A percentile compares a stretch with the other conserved stretches of the same genome.
Conservation (phyloP, 345 rosid genomes). For the Heritiera fomes region DNA sequence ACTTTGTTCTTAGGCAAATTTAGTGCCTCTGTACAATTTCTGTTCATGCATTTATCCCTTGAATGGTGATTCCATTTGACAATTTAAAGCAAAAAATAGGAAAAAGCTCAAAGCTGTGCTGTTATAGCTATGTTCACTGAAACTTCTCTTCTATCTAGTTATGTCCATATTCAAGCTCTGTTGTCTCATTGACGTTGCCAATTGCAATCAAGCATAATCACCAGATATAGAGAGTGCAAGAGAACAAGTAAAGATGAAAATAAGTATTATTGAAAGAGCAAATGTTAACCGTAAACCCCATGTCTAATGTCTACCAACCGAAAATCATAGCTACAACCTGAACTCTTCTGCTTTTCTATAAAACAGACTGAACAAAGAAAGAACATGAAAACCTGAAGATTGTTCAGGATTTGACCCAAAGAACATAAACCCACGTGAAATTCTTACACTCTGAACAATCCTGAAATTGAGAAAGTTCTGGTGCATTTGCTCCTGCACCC, state of each 20-base stretch:
- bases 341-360: background rate
- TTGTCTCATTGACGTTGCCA: background rate
- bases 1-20: slow-evolving; percentile 25
- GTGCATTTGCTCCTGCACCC: slow-evolving; percentile 21
- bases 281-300: background rate
- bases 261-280: background rate
- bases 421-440: slow-evolving; percentile 47
- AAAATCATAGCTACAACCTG: background rate
- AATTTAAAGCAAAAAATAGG: background rate
- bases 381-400: background rate
- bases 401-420: slow-evolving; percentile 38
- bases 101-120: background rate
- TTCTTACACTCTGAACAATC: slow-evolving; percentile 27
- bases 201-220: too few relatives aligned
- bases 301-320: background rate
- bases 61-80: background rate
- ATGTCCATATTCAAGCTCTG: background rate
- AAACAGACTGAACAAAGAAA: background rate
- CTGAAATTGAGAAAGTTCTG: slow-evolving; percentile 19
- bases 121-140: background rate
- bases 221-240: background rate
- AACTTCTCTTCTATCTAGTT: background rate
- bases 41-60: slow-evolving; percentile 19
- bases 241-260: background rate
- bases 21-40: slow-evolving; percentile 23